Base-by-base conservation (phyloP, 305 asterid species). In the Fraxinus ornus region DNA sequence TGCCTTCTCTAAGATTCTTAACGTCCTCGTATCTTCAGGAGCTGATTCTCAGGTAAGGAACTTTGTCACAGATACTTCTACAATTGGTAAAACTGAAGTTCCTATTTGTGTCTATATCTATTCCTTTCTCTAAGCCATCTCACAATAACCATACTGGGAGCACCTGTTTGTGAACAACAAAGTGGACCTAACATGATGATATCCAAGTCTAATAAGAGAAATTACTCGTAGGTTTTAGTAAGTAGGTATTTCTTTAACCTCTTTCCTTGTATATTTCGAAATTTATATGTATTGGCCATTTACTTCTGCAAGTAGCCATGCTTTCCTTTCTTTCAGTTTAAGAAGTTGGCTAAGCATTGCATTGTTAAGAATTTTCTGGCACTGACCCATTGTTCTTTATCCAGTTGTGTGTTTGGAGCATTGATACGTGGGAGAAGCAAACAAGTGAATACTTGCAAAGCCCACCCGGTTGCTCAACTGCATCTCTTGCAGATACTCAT, bases 1-100 rank as follows among this genome's bases (percentile, higher is more conserved):
- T 2, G 89, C 90, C 39, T 86, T 88, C 75, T 88, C 89, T 26
- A 84, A 85, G 49, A 77, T 37, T 62, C 79, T 88, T 64, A 88
- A 88, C 70, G 78, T 88, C 33, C 82, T 88, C 75, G 86, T 88
- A 78, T 88, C 91, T 17, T 88, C 89, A 0, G 91, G 86, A 17
- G 91, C 89, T 37, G 89, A 88, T 88, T 87, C 88, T 72, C 86
- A 86, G 88, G 90, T 86, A 77, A 68, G 77, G 32, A 24, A n/a
- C 26, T 2, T 13, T 7, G 10, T 41, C 19, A 2, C 2, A 32
- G n/a, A 41, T 33, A 5, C 35, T n/a, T 55, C 26, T 55, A 55
- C 66, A 55, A 55, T 55, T 55, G 12, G 66, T 55, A n/a, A 55
- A 55, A n/a, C 66, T 55, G 26, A 19, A 6, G 66, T 55, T 55